Evolutionary conservation across 306 rosid species (phyloP), one percentile per base, ranked within the genome.

Genomic region (Ziziphus jujuba): DNA sequence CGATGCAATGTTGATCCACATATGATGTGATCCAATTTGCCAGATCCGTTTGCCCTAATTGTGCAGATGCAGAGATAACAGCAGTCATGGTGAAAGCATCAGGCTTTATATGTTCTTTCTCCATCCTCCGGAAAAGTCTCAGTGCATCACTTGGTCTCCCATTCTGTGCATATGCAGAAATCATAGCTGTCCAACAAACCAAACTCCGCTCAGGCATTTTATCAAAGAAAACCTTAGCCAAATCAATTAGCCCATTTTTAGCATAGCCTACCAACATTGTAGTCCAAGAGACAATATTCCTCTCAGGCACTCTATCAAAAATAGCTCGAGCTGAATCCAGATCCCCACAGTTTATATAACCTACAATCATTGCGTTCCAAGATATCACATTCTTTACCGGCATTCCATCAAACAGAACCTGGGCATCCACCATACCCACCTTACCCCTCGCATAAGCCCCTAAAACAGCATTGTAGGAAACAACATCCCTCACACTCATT

Each of bases 11-110:
- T 56, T 35, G 11, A 17, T 64, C 77, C 43, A 56, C 52, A 57
- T 47, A 72, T 12, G 65, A 35, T 1, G 52, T 59, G 24, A 72
- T 48, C 77, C 77, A 72, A 47, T 65, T 48, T 3, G 59, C 77
- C 24, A 64, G 19, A 63, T 64, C 65, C 0, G 71, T 48, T 54
- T 23, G 17, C 2, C 71, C 77, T 45, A 72, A 63, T 44, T 72
- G 77, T 23, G 71, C 77, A 25, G 59, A 56, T 56, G 77, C 77
- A 72, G 77, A 72, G 9, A 72, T 72, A 34, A 64, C 53, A 4
- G 77, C 77, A 17, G 71, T 72, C 71, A 72, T 64, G 31, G 77
- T 72, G 56, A 64, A 72, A 65, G 60, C 71, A 56, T 72, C 71
- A 0, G 71, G 71, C 34, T 48, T 47, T 17, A 56, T 59, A 5